Evolutionary conservation across 768 basidiomycete species (phyloP), one percentile per base, ranked within the genome.

Genomic region (Boletus coccyginus): DNA sequence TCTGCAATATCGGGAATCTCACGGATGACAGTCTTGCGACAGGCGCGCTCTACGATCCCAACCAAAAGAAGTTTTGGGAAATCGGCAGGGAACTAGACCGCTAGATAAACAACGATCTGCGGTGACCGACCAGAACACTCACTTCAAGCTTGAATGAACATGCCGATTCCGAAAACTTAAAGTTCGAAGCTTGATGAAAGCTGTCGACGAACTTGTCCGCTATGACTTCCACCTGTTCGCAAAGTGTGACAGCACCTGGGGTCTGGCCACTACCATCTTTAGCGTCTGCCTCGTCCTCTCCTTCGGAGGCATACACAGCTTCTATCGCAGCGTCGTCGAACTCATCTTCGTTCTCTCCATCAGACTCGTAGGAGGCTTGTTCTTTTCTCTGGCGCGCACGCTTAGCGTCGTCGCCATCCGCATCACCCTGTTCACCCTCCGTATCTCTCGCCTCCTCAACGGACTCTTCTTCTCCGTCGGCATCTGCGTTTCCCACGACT

Each of bases 51-150:
- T 54, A 98, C 81, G 58, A 99, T 85, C 46, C 94, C 96, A 46
- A 98, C 93, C 42, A 99, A 81, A 21, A 99, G 78, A 35, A 99
- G 79, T 73, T 98, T 98, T 12, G 94, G 94, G 69, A 94, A 87
- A 64, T 91, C 85, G 43, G 89, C 82, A 12, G 82, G 77, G 75
- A 98, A 95, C 94, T 98, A 58, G n/a, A 44, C 33, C 32, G 7
- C 8, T 16, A 16, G 43, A 57, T 40, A 51, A 50, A 31, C 27
- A 32, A 39, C 17, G 41, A 32, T 50, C 24, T 36, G n/a, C 7
- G 3, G 7, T 29, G 17, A 52, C 33, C 38, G 53, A n/a, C 13
- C 21, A 51, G 21, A 52, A 48, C 24, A 72, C 87, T 63, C 66
- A 94, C 96, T 78, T 94, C 86, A 16, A 99, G 81, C 56, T 87